Conservation (phyloP, 306 rosid species). For the Mimosa bimucronata region DNA sequence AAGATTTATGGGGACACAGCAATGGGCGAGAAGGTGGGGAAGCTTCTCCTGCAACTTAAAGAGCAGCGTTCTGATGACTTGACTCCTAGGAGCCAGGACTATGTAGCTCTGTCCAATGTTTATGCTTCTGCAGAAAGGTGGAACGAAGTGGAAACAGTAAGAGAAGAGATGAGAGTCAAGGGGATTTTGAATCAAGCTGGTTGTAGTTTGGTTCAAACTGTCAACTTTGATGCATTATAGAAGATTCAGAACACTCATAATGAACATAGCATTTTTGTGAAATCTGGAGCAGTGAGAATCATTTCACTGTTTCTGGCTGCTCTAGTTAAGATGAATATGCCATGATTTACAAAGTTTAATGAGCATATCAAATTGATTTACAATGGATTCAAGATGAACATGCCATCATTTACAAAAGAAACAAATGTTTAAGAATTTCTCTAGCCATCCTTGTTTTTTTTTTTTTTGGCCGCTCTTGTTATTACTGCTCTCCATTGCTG, state of each 20-base stretch:
- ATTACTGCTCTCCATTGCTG: slow-evolving; percentile 60
- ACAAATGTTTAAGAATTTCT: slow-evolving; percentile 32
- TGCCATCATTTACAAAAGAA: slow-evolving; percentile 38
- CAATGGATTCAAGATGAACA: slow-evolving; percentile 44
- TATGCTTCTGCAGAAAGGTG: slow-evolving; percentile 79
- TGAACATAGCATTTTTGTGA: background rate
- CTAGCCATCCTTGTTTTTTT: slow-evolving; percentile 4
- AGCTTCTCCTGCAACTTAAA: slow-evolving; percentile 51
- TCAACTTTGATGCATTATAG: slow-evolving; percentile 24
- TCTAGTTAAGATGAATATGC: slow-evolving; percentile 40
- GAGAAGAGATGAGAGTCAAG: slow-evolving; percentile 64
- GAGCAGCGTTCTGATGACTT: slow-evolving; percentile 13
- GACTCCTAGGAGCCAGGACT: slow-evolving; percentile 62
- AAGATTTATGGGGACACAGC: slow-evolving; percentile 62
- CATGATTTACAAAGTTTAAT: background rate
- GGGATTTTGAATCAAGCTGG: slow-evolving; percentile 63
- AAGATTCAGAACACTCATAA: background rate
- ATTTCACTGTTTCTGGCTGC: background rate
- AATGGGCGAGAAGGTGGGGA: slow-evolving; percentile 86
- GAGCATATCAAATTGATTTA: slow-evolving; percentile 37
- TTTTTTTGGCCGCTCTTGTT: slow-evolving; percentile 6
- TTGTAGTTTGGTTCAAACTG: slow-evolving; percentile 61
- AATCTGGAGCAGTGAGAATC: background rate
- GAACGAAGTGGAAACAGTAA: slow-evolving; percentile 65
- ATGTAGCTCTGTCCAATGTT: slow-evolving; percentile 75